Base-by-base conservation (phyloP, 331 rosid species). In the Dryas integrifolia region DNA sequence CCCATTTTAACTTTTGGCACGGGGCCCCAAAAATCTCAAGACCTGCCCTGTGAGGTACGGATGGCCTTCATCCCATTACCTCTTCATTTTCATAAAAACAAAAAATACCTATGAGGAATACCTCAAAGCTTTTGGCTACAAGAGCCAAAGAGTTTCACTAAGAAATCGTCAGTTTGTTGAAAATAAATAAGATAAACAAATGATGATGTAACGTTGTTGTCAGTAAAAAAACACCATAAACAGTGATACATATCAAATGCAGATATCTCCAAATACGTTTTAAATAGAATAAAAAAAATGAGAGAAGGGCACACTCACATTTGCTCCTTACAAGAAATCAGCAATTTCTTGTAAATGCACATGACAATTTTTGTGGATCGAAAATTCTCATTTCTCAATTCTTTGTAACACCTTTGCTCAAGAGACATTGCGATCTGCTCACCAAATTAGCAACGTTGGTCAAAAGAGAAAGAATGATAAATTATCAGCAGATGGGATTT, bases 381-480 rank as follows among this genome's bases (percentile, higher is more conserved):
- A 72, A 89, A 83, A 66, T 90, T 95, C 84, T 92, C 98, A 47
- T 67, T 83, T 67, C 98, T 86, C 67, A 95, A 65, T 81, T 95
- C 98, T 82, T 76, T 95, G 91, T 95, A 95, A 81, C 96, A 95
- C 87, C 96, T 89, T 85, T 84, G 96, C 84, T 95, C 98, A 47
- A 95, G 92, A 76, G 89, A 83, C 41, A 55, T 73, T 72, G 92
- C 82, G 72, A 95, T 95, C 99, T 95, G 90, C 52, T 80, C 72
- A 79, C 67, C 74, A 79, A 53, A 80, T 69, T 80, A 60, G 78
- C 16, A 77, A 77, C 43, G 53, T 59, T 38, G 5, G 69, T 74
- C 49, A 80, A 51, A 70, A 74, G 35, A 62, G 49, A 3, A 52
- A 12, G 11, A 48, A 38, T 9, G 41, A 10, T 58, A 58, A 18